phyloP scores from a whole-genome alignment of 2,329 filamentous ascomycete genomes.

The Sporothrix humicola region DNA sequence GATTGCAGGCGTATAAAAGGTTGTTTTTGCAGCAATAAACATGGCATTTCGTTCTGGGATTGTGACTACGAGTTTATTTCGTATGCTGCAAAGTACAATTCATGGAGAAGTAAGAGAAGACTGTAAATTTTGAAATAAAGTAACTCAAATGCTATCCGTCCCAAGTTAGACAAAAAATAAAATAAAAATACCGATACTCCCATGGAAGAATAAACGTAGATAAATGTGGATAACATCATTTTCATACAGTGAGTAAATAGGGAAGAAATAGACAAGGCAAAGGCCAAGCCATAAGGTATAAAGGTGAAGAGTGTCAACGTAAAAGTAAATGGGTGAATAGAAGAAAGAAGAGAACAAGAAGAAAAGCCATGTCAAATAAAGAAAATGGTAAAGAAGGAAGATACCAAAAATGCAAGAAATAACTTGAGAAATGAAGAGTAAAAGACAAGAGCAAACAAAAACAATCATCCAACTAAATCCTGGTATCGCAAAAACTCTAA shows the following conservation, averaged over 20 bases:
- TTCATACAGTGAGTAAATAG: background rate
- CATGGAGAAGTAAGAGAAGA: background rate
- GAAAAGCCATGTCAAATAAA: background rate
- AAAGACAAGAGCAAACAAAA: background rate
- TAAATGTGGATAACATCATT: background rate
- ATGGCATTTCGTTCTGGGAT: background rate
- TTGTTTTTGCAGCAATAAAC: background rate
- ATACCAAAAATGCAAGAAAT: background rate
- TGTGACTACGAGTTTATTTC: background rate
- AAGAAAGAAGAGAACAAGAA: background rate
- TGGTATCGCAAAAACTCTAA: slow-evolving; percentile 31
- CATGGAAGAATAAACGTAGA: background rate
- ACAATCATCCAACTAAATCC: slow-evolving; percentile 19
- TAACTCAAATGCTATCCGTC: background rate
- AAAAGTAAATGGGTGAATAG: background rate
- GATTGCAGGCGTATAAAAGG: background rate
- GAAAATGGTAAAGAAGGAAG: background rate
- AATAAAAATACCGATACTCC: background rate
- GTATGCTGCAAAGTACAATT: background rate
- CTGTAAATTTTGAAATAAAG: background rate
- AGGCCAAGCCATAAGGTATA: background rate
- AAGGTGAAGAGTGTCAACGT: background rate
- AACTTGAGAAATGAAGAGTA: background rate
- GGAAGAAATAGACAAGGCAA: background rate
- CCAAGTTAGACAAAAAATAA: background rate